Conservation (phyloP, 1,139 yeast species). For the Kodamaea ohmeri region DNA sequence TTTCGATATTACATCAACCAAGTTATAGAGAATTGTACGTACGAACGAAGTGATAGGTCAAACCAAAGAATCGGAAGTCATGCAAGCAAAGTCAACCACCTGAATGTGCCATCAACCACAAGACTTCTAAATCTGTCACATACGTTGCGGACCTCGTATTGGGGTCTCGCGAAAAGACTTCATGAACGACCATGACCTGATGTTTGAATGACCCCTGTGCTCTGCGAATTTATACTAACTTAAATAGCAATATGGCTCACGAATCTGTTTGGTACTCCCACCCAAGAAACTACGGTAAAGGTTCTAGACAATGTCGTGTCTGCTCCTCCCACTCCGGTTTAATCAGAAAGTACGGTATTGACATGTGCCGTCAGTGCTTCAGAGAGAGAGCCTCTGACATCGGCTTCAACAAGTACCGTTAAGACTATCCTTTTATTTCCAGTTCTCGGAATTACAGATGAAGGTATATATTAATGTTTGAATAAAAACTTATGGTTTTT, state of each 20-base stretch:
- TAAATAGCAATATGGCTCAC: constrained; percentile 87
- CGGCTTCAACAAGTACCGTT: constrained; percentile 99
- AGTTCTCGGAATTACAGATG: constrained; percentile 1
- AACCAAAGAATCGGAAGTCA: background rate
- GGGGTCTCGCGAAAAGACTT: too few species aligned
- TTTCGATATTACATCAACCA: constrained; percentile 14
- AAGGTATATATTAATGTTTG: constrained; percentile 12
- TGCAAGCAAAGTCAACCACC: background rate
- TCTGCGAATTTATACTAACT: constrained; percentile 15
- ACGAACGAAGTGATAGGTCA: constrained; percentile 5
- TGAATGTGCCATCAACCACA: background rate
- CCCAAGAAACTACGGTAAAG: constrained; percentile 99
- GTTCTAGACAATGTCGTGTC: constrained; percentile 99
- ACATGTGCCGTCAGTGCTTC: constrained; percentile 99
- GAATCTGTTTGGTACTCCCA: constrained; percentile 99
- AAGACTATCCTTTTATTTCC: constrained; percentile 29
- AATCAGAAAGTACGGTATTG: constrained; percentile 99
- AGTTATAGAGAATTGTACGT: constrained; percentile 18
- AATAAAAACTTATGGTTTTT: constrained; percentile 1
- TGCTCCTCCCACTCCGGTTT: constrained; percentile 99
- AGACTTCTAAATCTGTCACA: too few species aligned
- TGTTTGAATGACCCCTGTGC: background rate
- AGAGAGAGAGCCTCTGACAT: constrained; percentile 99
- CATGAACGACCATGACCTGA: background rate
- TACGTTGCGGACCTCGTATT: too few species aligned